These are phyloP conservation scores for Talaromyces thailandensis DNA, from an alignment of 495 filamentous ascomycete genomes.

Conservation along the genomic window DNA sequence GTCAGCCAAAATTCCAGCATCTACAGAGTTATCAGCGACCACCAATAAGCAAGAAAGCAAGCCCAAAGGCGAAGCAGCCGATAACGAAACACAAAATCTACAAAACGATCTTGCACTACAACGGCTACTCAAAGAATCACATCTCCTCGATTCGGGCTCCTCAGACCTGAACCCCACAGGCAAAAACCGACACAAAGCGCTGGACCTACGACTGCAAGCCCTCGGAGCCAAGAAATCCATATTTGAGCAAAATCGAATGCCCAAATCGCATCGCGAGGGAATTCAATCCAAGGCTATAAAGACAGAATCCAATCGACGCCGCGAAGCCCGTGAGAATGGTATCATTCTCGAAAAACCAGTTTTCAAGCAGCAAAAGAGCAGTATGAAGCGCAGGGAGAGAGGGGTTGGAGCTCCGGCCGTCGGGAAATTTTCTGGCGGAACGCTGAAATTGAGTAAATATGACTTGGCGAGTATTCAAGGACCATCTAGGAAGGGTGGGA, in stretches of 20 bases:
- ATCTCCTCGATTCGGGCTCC: slow-evolving; percentile 64
- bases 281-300: slow-evolving; percentile 55
- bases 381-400: slow-evolving; percentile 44
- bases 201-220: slow-evolving; percentile 71
- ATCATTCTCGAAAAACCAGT: slow-evolving; percentile 72
- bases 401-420: slow-evolving; percentile 67
- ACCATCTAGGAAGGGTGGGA: slow-evolving; percentile 17
- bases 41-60: slow-evolving; percentile 24
- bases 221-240: slow-evolving; percentile 72
- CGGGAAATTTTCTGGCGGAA: slow-evolving; percentile 71
- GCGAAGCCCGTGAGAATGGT: slow-evolving; percentile 80
- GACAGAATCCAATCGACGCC: slow-evolving; percentile 61
- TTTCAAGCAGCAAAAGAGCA: slow-evolving; percentile 33
- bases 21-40: slow-evolving; percentile 22
- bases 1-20: slow-evolving; percentile 43
- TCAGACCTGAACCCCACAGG: slow-evolving; percentile 54
- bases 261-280: slow-evolving; percentile 67
- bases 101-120: slow-evolving; percentile 92
- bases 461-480: slow-evolving; percentile 60
- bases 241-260: slow-evolving; percentile 72
- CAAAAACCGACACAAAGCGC: slow-evolving; percentile 61
- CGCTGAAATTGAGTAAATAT: slow-evolving; percentile 65
- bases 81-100: slow-evolving; percentile 52
- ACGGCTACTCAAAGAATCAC: slow-evolving; percentile 81
- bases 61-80: slow-evolving; percentile 35